Conservation (phyloP, 352 stramenopile genomes). For the Phytophthora meadii region DNA sequence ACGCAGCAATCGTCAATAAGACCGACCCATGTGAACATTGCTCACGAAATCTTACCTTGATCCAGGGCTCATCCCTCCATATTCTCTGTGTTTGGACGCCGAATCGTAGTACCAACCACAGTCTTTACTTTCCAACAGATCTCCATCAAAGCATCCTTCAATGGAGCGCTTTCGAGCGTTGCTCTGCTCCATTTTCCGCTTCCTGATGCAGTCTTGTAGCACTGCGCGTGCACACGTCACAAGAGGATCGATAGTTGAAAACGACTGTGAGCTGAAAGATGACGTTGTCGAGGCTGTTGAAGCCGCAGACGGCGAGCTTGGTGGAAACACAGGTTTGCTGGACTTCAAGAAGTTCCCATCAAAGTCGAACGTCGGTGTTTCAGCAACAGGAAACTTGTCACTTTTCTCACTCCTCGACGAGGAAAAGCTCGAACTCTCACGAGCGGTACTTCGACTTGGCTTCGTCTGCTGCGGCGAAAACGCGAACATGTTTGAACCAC, state of each 20-base stretch:
- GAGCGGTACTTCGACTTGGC: slow-evolving; percentile 11
- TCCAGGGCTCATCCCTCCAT: slow-evolving; percentile 48
- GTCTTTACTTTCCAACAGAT: slow-evolving; percentile 44
- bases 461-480: slow-evolving; percentile 26
- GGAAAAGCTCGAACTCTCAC: slow-evolving; percentile 11
- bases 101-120: slow-evolving; percentile 40
- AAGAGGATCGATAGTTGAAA: slow-evolving; percentile 57
- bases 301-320: slow-evolving; percentile 37
- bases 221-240: slow-evolving; percentile 69
- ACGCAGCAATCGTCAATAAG: slow-evolving; percentile 1
- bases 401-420: slow-evolving; percentile 16
- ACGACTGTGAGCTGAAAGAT: slow-evolving; percentile 48
- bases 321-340: slow-evolving; percentile 25
- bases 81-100: slow-evolving; percentile 52
- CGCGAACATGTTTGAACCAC: slow-evolving; percentile 18
- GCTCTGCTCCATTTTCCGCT: slow-evolving; percentile 59
- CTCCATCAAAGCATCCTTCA: slow-evolving; percentile 51
- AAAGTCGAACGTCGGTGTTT: slow-evolving; percentile 26
- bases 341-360: slow-evolving; percentile 20
- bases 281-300: slow-evolving; percentile 55
- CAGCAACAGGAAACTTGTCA: slow-evolving; percentile 2
- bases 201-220: slow-evolving; percentile 75
- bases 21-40: too few relatives aligned
- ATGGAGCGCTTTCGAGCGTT: slow-evolving; percentile 74
- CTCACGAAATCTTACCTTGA: slow-evolving; percentile 47